phyloP scores from a whole-genome alignment of 169 alveolate genomes.

The Plasmodium vivax region DNA sequence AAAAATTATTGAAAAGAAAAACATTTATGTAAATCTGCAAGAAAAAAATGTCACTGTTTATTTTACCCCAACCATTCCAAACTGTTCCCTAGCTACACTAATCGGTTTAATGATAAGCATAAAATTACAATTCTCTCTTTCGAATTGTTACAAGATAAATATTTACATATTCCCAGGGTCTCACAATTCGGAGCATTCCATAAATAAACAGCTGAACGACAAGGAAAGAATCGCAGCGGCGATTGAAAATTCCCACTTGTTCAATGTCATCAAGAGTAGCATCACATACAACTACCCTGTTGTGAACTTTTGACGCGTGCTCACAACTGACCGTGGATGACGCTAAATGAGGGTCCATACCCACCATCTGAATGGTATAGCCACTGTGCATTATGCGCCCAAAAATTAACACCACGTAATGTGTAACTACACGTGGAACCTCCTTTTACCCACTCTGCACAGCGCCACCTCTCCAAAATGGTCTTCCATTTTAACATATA shows the following conservation, averaged over 20 bases:
- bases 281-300: constrained; percentile 46
- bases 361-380: not conserved
- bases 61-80: constrained; percentile 98
- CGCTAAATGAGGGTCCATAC: not conserved
- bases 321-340: not conserved
- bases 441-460: not conserved
- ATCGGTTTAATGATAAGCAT: constrained; percentile 96
- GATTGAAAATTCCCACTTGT: constrained; percentile 90
- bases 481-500: not conserved
- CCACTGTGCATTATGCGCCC: not conserved
- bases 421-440: not conserved
- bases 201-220: constrained; percentile 95
- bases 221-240: constrained; percentile 98
- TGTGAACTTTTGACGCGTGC: constrained; percentile 13
- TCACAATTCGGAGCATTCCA: constrained; percentile 91
- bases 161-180: constrained; percentile 86
- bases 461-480: not conserved
- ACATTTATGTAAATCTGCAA: constrained; percentile 87
- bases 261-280: constrained; percentile 83
- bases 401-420: not conserved
- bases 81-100: constrained; percentile 95
- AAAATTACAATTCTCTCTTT: constrained; percentile 92
- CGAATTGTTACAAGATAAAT: constrained; percentile 85
- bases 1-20: constrained; percentile 91
- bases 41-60: constrained; percentile 85